Evolutionary conservation across 768 basidiomycete genomes (phyloP).

Genomic region (Dacryopinax spathularia): DNA sequence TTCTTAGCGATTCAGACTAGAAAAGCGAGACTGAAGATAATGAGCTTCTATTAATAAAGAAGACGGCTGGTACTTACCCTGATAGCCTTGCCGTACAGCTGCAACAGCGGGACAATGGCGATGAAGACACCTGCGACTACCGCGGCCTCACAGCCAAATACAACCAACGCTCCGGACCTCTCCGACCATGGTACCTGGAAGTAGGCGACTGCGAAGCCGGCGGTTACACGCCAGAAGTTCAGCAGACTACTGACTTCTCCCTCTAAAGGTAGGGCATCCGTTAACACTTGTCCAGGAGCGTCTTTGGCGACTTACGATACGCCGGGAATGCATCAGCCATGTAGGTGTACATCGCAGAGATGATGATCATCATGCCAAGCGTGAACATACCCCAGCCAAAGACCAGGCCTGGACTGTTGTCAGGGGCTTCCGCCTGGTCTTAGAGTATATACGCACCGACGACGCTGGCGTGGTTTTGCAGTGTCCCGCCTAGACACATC

Average conservation of each 20-base stretch:
- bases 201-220: constrained; percentile 46
- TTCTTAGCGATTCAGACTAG: too few species aligned
- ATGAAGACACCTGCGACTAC: constrained; percentile 39
- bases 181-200: constrained; percentile 53
- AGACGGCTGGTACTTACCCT: constrained; percentile 37
- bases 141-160: constrained; percentile 50
- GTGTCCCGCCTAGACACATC: constrained; percentile 39
- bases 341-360: constrained; percentile 44
- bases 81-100: constrained; percentile 34
- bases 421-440: too few species aligned
- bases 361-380: constrained; percentile 42
- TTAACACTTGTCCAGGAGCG: too few species aligned
- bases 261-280: too few species aligned
- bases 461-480: constrained; percentile 38
- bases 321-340: constrained; percentile 3
- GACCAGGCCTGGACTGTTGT: constrained; percentile 26
- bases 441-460: constrained; percentile 19
- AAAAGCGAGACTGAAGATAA: too few species aligned
- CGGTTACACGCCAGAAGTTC: too few species aligned
- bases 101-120: constrained; percentile 37
- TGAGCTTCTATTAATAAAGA: not conserved
- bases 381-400: constrained; percentile 57
- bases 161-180: constrained; percentile 45
- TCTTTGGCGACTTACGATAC: not conserved
- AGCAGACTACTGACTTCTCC: too few species aligned